Evolutionary conservation across 1,284 basidiomycete genomes (phyloP), one percentile per base, ranked within the genome.

Genomic region (Filobasidium uniguttulatum): DNA sequence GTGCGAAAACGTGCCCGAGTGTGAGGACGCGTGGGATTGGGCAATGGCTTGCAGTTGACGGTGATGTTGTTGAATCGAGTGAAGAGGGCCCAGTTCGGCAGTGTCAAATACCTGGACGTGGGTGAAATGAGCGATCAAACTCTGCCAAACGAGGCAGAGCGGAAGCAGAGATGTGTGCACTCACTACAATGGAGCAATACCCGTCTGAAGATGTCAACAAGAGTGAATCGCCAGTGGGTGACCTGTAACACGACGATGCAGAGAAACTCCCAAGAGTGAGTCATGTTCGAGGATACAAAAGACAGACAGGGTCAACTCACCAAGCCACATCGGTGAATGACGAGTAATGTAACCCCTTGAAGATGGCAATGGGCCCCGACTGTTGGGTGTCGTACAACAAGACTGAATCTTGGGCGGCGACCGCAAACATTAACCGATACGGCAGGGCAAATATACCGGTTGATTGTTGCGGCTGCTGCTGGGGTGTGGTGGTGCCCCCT

Each of bases 361-460:
- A 79, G 61, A 97, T 75, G 65, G 88, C 91, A 37, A 97, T 78
- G 0, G 93, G 94, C 0, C 84, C 80, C 1, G 87, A 77, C 71
- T 98, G 93, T 68, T 98, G 93, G 3, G 93, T 97, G 67, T 98
- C 93, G 67, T 98, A 93, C 50, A 98, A 83, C 49, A 87, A 78
- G 20, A 99, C 82, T 1, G 86, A 84, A 65, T 99, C 93, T 78
- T 91, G 94, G 22, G 93, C 97, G 37, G 90, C 86, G 8, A 98
- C 87, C 0, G 94, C 90, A 63, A 87, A 98, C 36, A 97, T 70
- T 82, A 97, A 87, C 41, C 93, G 77, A 66, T 97, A 96, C 1
- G 90, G 87, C 46, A 97, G 69, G 10, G 85, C 80, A 64, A 98
- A 94, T 6, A 94, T 74, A 23, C 62, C 64, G 50, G 57, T 23